Evolutionary conservation across 345 rosid species (phyloP).

Genomic region (Eucalyptus curtisii): DNA sequence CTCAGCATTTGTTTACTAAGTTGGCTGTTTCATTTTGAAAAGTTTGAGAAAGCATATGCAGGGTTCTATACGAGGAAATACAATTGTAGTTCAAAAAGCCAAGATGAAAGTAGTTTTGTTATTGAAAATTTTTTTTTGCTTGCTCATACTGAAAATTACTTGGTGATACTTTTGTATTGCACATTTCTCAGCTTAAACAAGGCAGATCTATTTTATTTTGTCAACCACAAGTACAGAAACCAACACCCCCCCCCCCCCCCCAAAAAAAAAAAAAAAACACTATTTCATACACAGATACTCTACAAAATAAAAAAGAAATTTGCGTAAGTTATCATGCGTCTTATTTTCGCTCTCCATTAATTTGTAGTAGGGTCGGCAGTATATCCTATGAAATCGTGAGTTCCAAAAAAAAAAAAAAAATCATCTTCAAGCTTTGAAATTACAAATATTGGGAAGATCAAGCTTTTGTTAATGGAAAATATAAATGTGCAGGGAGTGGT

Average conservation of each 20-base stretch:
- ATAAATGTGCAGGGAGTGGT: conserved; percentile 69
- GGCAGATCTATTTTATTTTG: neutral
- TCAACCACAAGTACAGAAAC: neutral
- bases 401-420: neutral
- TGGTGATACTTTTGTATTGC: neutral
- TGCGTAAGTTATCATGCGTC: neutral
- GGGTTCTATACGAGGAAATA: neutral
- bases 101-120: neutral
- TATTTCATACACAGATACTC: neutral
- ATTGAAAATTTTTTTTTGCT: neutral
- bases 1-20: neutral
- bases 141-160: neutral
- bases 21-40: neutral
- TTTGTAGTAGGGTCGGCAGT: neutral
- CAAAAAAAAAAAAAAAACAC: neutral
- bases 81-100: neutral
- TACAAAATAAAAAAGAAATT: neutral
- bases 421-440: neutral
- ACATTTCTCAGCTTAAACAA: neutral
- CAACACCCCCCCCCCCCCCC: fast-evolving
- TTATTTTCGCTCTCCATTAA: neutral
- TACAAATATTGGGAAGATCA: neutral
- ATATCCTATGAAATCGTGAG: neutral
- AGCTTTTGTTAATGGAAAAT: neutral
- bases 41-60: neutral